Percentiles rank a stretch among this genome's conserved stretches.
phyloP scores from a whole-genome alignment of 257 asterid species.

The Fraxinus cuspidata region DNA sequence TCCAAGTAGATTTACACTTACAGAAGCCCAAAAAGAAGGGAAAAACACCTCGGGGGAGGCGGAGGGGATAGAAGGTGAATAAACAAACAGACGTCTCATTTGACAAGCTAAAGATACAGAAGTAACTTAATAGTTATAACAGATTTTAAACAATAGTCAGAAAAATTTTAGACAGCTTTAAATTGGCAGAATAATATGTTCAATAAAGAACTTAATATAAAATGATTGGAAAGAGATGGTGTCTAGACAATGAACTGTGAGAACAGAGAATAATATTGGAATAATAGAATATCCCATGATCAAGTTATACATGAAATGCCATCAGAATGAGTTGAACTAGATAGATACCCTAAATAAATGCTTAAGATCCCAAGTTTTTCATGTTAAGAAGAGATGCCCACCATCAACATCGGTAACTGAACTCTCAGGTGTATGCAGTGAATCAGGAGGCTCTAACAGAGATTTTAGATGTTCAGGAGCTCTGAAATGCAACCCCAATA shows the following conservation, averaged over 20 bases:
- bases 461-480: constrained; percentile 89
- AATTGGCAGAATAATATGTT: neutral
- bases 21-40: neutral
- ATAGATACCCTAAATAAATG: constrained; percentile 20
- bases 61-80: neutral
- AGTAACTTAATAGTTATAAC: neutral
- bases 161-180: neutral
- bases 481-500: constrained; percentile 88
- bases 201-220: neutral
- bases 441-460: constrained; percentile 61
- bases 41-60: neutral
- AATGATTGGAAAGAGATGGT: neutral
- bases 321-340: neutral
- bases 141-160: neutral
- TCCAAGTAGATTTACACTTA: neutral
- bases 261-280: neutral
- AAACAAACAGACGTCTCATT: neutral
- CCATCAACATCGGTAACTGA: constrained; percentile 46
- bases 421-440: constrained; percentile 43
- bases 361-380: constrained; percentile 2
- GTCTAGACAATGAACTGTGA: neutral
- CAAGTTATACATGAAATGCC: neutral
- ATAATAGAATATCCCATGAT: neutral
- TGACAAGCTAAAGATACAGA: neutral
- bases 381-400: constrained; percentile 32